phyloP scores from a whole-genome alignment of 257 asterid genomes.

The Prunella vulgaris region DNA sequence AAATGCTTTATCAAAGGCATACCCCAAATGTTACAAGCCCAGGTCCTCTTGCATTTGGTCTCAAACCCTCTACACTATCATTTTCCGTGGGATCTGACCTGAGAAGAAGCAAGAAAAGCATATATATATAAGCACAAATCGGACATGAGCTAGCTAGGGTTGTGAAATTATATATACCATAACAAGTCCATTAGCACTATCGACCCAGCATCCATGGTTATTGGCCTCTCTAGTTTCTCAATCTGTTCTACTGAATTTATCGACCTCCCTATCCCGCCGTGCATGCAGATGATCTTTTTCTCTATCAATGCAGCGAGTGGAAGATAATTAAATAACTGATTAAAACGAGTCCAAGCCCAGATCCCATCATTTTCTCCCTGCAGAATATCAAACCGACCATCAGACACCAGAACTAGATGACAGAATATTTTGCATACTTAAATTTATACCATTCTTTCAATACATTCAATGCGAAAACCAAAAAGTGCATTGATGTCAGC shows the following conservation, averaged over 20 bases:
- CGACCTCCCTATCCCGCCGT: constrained; percentile 99
- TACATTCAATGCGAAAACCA: constrained; percentile 99
- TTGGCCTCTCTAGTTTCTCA: constrained; percentile 97
- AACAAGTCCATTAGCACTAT: constrained; percentile 91
- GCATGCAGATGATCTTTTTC: constrained; percentile 99
- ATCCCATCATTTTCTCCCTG: constrained; percentile 99
- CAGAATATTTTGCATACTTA: background rate
- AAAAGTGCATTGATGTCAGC: constrained; percentile 98
- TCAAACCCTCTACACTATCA: constrained; percentile 91
- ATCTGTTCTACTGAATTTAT: constrained; percentile 88
- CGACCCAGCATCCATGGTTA: constrained; percentile 99
- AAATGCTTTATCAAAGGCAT: constrained; percentile 28
- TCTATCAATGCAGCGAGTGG: constrained; percentile 98
- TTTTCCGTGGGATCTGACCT: constrained; percentile 99
- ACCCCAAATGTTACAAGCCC: constrained; percentile 99
- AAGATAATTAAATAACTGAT: constrained; percentile 90
- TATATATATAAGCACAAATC: background rate
- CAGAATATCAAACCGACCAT: constrained; percentile 25
- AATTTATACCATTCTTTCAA: constrained; percentile 87
- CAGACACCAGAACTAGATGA: constrained; percentile 18
- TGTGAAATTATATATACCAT: constrained; percentile 50
- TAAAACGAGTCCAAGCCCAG: constrained; percentile 99
- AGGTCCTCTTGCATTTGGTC: constrained; percentile 99
- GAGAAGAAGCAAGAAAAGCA: constrained; percentile 20
- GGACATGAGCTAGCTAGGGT: background rate